phyloP scores from a whole-genome alignment of 31 red algal species.

The Odonthalia washingtoniensis region DNA sequence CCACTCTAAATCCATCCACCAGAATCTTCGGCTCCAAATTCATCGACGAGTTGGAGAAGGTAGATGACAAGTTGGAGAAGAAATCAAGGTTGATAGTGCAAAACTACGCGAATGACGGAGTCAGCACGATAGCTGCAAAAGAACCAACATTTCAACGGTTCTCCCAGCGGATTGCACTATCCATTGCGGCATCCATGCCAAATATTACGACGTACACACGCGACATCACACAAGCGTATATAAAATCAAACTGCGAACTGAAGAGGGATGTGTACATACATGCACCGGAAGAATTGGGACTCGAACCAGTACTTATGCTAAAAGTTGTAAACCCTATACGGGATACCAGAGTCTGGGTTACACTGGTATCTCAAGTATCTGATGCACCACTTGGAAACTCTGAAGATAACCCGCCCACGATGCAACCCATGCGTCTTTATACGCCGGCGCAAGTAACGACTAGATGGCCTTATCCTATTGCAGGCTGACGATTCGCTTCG shows the following conservation, averaged over 20 bases:
- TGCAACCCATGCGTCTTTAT: not conserved
- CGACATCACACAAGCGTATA: no score
- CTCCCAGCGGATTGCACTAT: no score
- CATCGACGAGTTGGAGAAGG: not conserved
- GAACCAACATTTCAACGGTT: not conserved
- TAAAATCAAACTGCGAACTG: not conserved
- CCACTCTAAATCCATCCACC: no score
- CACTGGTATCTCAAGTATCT: not conserved
- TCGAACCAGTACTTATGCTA: not conserved
- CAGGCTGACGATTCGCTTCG: not conserved
- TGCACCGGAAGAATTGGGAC: not conserved
- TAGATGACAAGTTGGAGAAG: not conserved
- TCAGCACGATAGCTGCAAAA: not conserved
- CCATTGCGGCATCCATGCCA: no score
- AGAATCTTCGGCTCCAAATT: no score
- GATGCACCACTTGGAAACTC: not conserved
- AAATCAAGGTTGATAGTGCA: not conserved
- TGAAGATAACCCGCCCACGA: not conserved
- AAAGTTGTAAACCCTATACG: not conserved
- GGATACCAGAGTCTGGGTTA: not conserved
- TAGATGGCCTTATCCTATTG: not conserved
- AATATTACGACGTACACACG: no score
- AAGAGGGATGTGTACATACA: not conserved
- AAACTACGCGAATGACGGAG: not conserved
- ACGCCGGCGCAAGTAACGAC: not conserved